phyloP scores from a whole-genome alignment of 2,329 filamentous ascomycete genomes.

The Pezicula radicicola region DNA sequence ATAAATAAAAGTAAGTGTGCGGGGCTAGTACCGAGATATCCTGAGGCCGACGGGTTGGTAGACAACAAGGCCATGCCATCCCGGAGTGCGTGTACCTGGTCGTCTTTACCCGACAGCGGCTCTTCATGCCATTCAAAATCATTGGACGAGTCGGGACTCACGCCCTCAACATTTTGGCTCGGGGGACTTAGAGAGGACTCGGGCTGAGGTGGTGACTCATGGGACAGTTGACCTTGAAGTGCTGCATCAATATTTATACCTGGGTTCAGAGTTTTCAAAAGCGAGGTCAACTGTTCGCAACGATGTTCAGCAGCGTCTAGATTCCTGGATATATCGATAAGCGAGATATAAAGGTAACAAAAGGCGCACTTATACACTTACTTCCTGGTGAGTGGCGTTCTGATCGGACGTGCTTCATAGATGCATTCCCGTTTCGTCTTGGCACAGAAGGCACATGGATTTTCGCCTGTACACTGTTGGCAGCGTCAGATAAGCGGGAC shows the following conservation, averaged over 20 bases:
- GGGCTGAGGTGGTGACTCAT: background rate
- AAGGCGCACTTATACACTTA: background rate
- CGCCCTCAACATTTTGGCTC: constrained; percentile 9
- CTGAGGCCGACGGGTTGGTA: constrained; percentile 29
- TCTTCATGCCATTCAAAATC: constrained; percentile 15
- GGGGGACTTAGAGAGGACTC: constrained; percentile 1
- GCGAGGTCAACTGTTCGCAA: constrained; percentile 6
- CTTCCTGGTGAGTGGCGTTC: constrained; percentile 14
- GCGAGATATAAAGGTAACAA: background rate
- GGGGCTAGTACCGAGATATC: constrained; percentile 25
- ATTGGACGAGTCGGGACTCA: constrained; percentile 11
- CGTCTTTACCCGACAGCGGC: constrained; percentile 14
- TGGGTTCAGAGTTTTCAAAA: constrained; percentile 10
- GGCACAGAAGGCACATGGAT: constrained; percentile 8
- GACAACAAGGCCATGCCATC: constrained; percentile 34
- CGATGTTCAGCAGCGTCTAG: constrained; percentile 8
- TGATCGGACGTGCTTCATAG: constrained; percentile 8
- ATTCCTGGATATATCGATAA: constrained; percentile 3
- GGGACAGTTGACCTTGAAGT: too few species aligned
- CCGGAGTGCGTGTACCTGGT: constrained; percentile 27
- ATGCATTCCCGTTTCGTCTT: constrained; percentile 8
- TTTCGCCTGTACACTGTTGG: constrained; percentile 9
- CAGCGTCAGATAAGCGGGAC: constrained; percentile 78
- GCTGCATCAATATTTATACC: constrained; percentile 9
- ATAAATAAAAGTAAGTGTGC: background rate